A percentile compares a stretch with the other conserved stretches of the same genome.
phyloP scores from a whole-genome alignment of 1,284 basidiomycete species.

The Sporisorium graminicola region DNA sequence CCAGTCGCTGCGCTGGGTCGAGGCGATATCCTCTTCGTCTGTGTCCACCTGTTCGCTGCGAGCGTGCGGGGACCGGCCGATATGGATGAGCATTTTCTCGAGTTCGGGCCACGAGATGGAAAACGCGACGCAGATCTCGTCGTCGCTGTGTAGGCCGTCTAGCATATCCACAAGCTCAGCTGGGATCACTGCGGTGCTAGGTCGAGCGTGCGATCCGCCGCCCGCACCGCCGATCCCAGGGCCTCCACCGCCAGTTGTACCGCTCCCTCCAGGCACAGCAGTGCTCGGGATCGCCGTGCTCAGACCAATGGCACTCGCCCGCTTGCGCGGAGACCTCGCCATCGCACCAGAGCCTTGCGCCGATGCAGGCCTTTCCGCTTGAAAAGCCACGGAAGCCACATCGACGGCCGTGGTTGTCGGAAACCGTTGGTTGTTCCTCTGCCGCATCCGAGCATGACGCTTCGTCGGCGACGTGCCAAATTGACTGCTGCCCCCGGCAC shows the following conservation, averaged over 20 bases:
- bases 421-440: constrained; percentile 37
- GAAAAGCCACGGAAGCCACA: constrained; percentile 57
- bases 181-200: constrained; percentile 29
- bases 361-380: constrained; percentile 17
- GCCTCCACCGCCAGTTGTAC: background rate
- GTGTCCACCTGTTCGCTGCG: constrained; percentile 14
- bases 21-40: constrained; percentile 36
- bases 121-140: constrained; percentile 86
- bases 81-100: constrained; percentile 77
- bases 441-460: constrained; percentile 15
- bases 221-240: constrained; percentile 12
- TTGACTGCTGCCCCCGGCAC: constrained; percentile 22
- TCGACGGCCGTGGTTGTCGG: constrained; percentile 63
- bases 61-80: constrained; percentile 22
- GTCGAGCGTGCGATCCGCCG: constrained; percentile 14
- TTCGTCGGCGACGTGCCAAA: constrained; percentile 52
- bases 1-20: constrained; percentile 28
- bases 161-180: constrained; percentile 76
- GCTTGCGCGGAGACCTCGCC: constrained; percentile 39
- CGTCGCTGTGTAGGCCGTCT: constrained; percentile 89
- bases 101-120: constrained; percentile 86
- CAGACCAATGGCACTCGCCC: constrained; percentile 23
- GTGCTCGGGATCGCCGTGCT: constrained; percentile 22
- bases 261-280: background rate
- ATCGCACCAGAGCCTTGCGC: background rate